phyloP scores from a whole-genome alignment of 1,139 yeast species.

The Debaryomycetaceae sp. region DNA sequence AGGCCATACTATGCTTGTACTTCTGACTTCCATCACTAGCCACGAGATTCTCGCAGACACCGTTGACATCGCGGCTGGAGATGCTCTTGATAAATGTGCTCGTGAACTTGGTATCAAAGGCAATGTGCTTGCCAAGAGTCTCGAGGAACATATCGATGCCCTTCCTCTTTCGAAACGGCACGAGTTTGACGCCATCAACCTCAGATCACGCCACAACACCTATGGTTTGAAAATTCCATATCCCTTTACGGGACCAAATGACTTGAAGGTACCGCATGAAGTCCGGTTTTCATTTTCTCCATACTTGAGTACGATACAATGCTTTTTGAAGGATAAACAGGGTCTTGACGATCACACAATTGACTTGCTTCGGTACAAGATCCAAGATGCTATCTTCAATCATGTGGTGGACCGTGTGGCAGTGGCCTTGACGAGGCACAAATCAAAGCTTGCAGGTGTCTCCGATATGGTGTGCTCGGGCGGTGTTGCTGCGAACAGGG shows the following conservation, averaged over 20 bases:
- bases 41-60: constrained; percentile 73
- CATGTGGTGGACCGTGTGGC: constrained; percentile 61
- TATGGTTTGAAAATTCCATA: constrained; percentile 14
- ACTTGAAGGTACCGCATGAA: constrained; percentile 16
- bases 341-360: constrained; percentile 12
- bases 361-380: constrained; percentile 43
- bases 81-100: constrained; percentile 88
- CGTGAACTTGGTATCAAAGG: constrained; percentile 73
- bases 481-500: constrained; percentile 77
- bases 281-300: constrained; percentile 69
- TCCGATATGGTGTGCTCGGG: constrained; percentile 74
- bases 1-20: constrained; percentile 87
- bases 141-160: constrained; percentile 46
- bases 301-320: constrained; percentile 48
- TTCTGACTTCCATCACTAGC: constrained; percentile 44
- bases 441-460: constrained; percentile 28
- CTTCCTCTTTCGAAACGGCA: constrained; percentile 13
- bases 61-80: constrained; percentile 86
- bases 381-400: constrained; percentile 57
- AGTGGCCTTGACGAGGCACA: constrained; percentile 35
- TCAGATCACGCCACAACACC: constrained; percentile 11
- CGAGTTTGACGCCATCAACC: constrained; percentile 12
- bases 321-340: constrained; percentile 11
- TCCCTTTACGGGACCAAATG: constrained; percentile 26
- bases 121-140: constrained; percentile 74